Evolutionary conservation across 106 monocot species (phyloP).

Genomic region (Dioscorea dumetorum): DNA sequence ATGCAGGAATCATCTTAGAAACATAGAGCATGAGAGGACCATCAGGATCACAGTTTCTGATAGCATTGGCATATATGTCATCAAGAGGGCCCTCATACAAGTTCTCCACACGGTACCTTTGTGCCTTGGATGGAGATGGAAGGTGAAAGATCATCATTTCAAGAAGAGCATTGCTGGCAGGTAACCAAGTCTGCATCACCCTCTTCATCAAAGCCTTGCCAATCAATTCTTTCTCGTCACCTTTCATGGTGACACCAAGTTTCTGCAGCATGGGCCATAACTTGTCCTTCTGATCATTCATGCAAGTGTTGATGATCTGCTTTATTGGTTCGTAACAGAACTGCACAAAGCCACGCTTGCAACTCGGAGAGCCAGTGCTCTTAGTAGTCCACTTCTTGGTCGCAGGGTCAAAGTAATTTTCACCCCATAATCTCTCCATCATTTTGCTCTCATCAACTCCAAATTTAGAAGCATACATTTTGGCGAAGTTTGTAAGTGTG

Average conservation of each 20-base stretch:
- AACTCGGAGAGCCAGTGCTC: slow-evolving; percentile 30
- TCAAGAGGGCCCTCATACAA: slow-evolving; percentile 47
- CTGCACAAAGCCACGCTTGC: slow-evolving; percentile 50
- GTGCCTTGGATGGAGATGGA: slow-evolving; percentile 39
- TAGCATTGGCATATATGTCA: slow-evolving; percentile 37
- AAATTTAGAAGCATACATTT: slow-evolving; percentile 47
- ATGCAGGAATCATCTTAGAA: slow-evolving; percentile 50
- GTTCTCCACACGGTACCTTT: slow-evolving; percentile 49
- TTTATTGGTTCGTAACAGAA: slow-evolving; percentile 49
- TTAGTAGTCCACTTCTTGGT: slow-evolving; percentile 51
- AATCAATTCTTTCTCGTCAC: slow-evolving; percentile 37
- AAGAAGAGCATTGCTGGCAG: slow-evolving; percentile 39
- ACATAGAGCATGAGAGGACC: slow-evolving; percentile 50
- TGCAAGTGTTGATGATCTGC: slow-evolving; percentile 40
- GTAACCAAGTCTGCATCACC: slow-evolving; percentile 49
- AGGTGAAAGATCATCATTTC: slow-evolving; percentile 58
- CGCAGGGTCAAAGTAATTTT: slow-evolving; percentile 42
- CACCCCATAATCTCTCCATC: slow-evolving; percentile 56
- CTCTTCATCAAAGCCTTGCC: slow-evolving; percentile 51
- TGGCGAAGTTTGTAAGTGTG: slow-evolving; percentile 38
- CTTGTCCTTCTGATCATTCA: slow-evolving; percentile 47
- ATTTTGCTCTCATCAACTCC: slow-evolving; percentile 46
- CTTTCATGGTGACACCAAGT: slow-evolving; percentile 38
- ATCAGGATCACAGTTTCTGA: slow-evolving; percentile 38
- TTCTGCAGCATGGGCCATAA: slow-evolving; percentile 46